Evolutionary conservation across 2,329 filamentous ascomycete species (phyloP), one percentile per base, ranked within the genome.

Genomic region (Stemphylium beticola): DNA sequence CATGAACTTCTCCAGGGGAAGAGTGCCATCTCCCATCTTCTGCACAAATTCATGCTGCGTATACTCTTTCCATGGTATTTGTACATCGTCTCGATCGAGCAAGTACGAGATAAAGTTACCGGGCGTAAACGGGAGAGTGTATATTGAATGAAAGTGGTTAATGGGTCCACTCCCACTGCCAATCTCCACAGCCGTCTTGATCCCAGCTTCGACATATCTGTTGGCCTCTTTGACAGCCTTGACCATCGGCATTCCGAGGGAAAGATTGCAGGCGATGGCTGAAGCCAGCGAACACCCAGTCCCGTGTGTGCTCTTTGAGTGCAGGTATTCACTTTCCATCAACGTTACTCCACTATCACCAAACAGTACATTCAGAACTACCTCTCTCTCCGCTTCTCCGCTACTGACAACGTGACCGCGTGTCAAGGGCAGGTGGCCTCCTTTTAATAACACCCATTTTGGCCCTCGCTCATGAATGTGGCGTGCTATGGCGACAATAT

Each of bases 221-320:
- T 87, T 89, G 1, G 87, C 89, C n/a, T 81, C 79, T 49, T 81
- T 82, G n/a, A 91, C 88, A 29, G 89, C 86, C 37, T 79, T 73
- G 1, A 81, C 74, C 1, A 90, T 79, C 5, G 80, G 76, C 43
- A 83, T 70, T 0, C 86, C 87, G 47, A 79, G 83, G 12, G 88
- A 82, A 7, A 93, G 74, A 57, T 90, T 89, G n/a, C 87, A 88
- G 1, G 90, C 87, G 65, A 93, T 90, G 3, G 90, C 89, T 57
- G 90, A 96, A 36, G 95, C 95, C 55, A 98, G 82, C 9, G 92
- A 96, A 71, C 95, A 99, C 4, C 95, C 95, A 0, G 95, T 98
- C 0, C 95, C 95, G 68, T 99, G 95, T 0, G 93, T 98, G 69
- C 93, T 93, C 55, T 81, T 88, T 8, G 89, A 92, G 9, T 81